A percentile compares a stretch with the other conserved stretches of the same genome.
phyloP scores from a whole-genome alignment of 257 asterid species.

The Sherardia arvensis region DNA sequence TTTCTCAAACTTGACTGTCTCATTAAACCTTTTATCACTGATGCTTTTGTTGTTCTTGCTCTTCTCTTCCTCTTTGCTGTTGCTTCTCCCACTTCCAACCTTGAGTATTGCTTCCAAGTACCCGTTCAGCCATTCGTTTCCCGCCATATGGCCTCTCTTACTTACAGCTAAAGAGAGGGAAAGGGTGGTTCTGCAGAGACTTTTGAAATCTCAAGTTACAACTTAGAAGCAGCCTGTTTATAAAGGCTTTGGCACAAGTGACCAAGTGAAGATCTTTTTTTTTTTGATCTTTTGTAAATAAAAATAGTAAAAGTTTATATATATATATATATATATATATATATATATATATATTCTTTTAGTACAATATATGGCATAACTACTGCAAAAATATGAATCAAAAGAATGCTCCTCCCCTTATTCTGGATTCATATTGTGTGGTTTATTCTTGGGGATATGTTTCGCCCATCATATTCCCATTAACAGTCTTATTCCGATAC shows the following conservation, averaged over 20 bases:
- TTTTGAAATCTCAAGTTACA: constrained; percentile 19
- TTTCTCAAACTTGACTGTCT: constrained; percentile 24
- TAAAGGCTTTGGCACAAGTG: constrained; percentile 14
- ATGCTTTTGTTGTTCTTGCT: constrained; percentile 7
- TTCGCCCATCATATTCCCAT: neutral
- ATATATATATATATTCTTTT: no score
- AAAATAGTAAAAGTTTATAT: no score
- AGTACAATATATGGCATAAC: no score
- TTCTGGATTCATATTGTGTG: constrained; percentile 9
- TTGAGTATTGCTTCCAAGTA: constrained; percentile 71
- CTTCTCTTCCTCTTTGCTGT: constrained; percentile 1
- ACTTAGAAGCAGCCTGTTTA: constrained; percentile 19
- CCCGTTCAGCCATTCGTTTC: constrained; percentile 61
- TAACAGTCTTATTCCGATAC: no score
- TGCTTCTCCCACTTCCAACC: constrained; percentile 27
- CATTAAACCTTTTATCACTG: constrained; percentile 15
- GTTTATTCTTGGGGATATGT: constrained; percentile 10
- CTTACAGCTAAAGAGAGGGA: neutral
- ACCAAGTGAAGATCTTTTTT: neutral
- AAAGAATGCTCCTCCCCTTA: no score
- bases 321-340: no score
- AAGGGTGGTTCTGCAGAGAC: constrained; percentile 1
- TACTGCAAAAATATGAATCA: no score
- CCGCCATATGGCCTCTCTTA: constrained; percentile 25
- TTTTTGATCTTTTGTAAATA: no score